Evolutionary conservation across 352 stramenopile genomes (phyloP).

Genomic region (Globisporangium takayamanum): DNA sequence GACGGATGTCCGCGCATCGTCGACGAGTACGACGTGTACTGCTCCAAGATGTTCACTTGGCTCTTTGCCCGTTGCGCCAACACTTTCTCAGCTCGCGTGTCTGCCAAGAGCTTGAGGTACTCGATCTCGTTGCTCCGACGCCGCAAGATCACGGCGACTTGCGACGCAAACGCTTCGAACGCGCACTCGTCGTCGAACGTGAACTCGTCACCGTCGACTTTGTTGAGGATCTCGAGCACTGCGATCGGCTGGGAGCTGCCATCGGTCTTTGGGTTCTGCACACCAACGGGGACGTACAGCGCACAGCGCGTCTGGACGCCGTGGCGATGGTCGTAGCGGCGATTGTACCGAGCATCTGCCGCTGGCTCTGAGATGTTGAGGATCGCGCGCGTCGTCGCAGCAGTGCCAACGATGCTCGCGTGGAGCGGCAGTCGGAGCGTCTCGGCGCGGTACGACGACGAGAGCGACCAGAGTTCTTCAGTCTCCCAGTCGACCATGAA

Average conservation of each 20-base stretch:
- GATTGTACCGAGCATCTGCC: constrained; percentile 51
- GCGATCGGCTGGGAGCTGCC: constrained; percentile 60
- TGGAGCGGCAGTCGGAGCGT: constrained; percentile 56
- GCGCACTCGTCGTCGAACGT: constrained; percentile 82
- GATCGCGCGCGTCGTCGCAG: constrained; percentile 49
- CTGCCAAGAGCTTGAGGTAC: constrained; percentile 84
- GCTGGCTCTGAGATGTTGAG: constrained; percentile 67
- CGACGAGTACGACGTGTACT: constrained; percentile 67
- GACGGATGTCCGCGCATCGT: constrained; percentile 31
- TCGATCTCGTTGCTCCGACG: constrained; percentile 82
- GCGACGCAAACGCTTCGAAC: constrained; percentile 79
- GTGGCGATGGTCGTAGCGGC: constrained; percentile 42
- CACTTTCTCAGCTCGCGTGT: constrained; percentile 69
- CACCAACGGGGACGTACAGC: constrained; percentile 80
- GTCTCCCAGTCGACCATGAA: constrained; percentile 86
- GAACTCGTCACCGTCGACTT: constrained; percentile 59
- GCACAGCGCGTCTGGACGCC: constrained; percentile 64
- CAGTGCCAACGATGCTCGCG: constrained; percentile 52
- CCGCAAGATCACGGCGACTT: constrained; percentile 82
- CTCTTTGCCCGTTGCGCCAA: constrained; percentile 61
- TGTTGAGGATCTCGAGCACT: constrained; percentile 88
- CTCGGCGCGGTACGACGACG: constrained; percentile 66
- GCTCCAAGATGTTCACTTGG: constrained; percentile 73
- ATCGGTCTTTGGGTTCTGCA: constrained; percentile 38
- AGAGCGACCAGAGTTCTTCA: constrained; percentile 75